Conservation (phyloP, 208 protist genomes). For the Porcisia hertigi region DNA sequence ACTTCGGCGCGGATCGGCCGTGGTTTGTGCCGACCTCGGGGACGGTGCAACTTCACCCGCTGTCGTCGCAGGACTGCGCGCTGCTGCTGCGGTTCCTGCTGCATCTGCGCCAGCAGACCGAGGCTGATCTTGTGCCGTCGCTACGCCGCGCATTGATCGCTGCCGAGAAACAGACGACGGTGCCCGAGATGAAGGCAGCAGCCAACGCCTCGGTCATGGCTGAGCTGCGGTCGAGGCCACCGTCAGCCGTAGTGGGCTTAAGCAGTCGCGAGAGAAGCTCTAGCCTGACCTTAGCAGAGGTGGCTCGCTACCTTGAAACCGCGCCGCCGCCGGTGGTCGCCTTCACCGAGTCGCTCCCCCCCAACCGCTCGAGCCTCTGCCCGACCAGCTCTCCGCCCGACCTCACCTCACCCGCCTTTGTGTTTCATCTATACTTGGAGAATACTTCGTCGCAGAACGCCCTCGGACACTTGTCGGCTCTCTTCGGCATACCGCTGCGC, state of each 20-base stretch:
- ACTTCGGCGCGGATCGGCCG: conserved; percentile 29
- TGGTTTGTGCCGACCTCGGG: conserved; percentile 64
- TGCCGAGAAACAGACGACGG: conserved; percentile 8
- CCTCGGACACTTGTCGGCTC: conserved; percentile 64
- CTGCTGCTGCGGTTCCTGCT: conserved; percentile 63
- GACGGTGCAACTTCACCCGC: conserved; percentile 49
- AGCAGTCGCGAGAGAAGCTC: neutral
- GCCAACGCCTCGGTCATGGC: neutral
- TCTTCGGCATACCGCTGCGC: conserved; percentile 68
- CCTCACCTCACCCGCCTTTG: conserved; percentile 50
- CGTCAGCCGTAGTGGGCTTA: neutral
- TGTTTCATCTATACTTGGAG: conserved; percentile 82
- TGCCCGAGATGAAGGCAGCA: neutral
- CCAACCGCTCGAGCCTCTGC: neutral
- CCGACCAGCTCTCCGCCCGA: neutral
- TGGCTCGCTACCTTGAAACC: conserved; percentile 64
- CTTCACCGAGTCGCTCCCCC: conserved; percentile 56
- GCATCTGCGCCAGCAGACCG: conserved; percentile 56
- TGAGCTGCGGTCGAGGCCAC: neutral
- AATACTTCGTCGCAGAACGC: conserved; percentile 85
- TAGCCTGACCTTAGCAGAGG: conserved; percentile 49
- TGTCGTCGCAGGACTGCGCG: conserved; percentile 46
- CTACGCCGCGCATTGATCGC: conserved; percentile 30
- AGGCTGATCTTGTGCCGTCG: conserved; percentile 36
- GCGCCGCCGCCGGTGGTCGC: conserved; percentile 70